These are phyloP conservation scores for Trypanosoma scelopori DNA, from an alignment of 208 protist species.

Conservation along the genomic window DNA sequence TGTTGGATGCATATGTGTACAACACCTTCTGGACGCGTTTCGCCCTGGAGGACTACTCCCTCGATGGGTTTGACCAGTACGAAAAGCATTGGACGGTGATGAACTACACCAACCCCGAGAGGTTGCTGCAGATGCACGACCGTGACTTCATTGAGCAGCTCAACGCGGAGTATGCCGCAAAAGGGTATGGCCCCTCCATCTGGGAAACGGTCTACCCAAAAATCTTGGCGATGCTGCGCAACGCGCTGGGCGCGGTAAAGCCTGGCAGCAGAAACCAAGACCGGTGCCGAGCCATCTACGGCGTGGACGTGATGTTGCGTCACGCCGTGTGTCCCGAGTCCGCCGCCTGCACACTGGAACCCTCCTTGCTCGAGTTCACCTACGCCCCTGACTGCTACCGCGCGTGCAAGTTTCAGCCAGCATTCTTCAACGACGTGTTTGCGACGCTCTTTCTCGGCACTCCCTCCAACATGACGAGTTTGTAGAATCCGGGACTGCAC, in stretches of 20 bases:
- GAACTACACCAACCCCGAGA: constrained; percentile 35
- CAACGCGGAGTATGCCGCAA: constrained; percentile 31
- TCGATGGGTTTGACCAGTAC: constrained; percentile 31
- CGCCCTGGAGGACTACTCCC: constrained; percentile 30
- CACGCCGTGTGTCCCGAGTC: background rate
- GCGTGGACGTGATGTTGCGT: constrained; percentile 35
- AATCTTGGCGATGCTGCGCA: constrained; percentile 30
- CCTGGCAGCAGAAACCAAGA: constrained; percentile 1
- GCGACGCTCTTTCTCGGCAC: constrained; percentile 32
- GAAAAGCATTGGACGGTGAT: constrained; percentile 42
- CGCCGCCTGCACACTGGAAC: constrained; percentile 20
- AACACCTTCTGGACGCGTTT: constrained; percentile 39
- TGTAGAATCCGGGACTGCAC: constrained; percentile 18
- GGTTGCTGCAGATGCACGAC: constrained; percentile 30
- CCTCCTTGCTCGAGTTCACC: constrained; percentile 35
- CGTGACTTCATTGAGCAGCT: constrained; percentile 33
- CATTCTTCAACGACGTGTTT: constrained; percentile 39
- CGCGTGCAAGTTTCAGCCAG: constrained; percentile 29
- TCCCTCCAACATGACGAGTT: constrained; percentile 26
- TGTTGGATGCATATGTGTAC: constrained; percentile 34
- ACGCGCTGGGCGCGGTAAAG: constrained; percentile 18
- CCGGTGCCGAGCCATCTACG: constrained; percentile 34
- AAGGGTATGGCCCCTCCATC: constrained; percentile 14
- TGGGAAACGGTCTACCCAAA: constrained; percentile 30
- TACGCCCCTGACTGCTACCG: constrained; percentile 40